These are phyloP conservation scores for Trichophyton schoenleinii DNA, from an alignment of 2,329 filamentous ascomycete species.

Conservation along the genomic window DNA sequence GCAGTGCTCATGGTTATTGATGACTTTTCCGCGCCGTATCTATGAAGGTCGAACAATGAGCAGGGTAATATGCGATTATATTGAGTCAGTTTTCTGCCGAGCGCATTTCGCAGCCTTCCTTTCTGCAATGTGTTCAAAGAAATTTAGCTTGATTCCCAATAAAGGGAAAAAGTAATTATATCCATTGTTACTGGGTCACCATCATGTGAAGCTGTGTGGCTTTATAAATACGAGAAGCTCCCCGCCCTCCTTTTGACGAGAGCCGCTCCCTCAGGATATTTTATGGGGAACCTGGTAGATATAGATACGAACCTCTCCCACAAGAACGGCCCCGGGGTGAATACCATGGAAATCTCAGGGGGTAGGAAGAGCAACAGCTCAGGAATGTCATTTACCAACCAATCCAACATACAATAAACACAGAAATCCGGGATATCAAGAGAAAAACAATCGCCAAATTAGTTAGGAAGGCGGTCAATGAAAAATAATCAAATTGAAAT, in stretches of 20 bases:
- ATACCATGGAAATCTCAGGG: background rate
- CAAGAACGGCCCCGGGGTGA: background rate
- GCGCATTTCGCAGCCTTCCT: background rate
- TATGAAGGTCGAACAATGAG: too few species aligned
- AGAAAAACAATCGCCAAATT: background rate
- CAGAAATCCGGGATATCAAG: background rate
- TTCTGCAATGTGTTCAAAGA: background rate
- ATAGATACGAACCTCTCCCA: background rate
- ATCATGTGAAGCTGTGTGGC: background rate
- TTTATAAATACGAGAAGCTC: constrained; percentile 10
- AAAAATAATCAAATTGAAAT: background rate
- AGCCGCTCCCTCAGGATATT: background rate
- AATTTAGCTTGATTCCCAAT: background rate
- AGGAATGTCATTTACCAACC: background rate
- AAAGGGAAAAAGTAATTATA: background rate
- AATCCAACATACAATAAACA: background rate
- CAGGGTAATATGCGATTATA: background rate
- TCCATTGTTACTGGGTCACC: background rate
- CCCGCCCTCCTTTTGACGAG: constrained; percentile 17
- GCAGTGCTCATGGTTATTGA: background rate
- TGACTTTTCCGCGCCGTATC: too few species aligned
- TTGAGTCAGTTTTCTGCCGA: background rate
- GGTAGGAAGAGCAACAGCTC: background rate
- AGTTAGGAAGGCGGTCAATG: background rate
- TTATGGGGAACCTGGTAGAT: too few species aligned